Conservation (phyloP, 1,284 basidiomycete species). For the Jaminaea rosea region DNA sequence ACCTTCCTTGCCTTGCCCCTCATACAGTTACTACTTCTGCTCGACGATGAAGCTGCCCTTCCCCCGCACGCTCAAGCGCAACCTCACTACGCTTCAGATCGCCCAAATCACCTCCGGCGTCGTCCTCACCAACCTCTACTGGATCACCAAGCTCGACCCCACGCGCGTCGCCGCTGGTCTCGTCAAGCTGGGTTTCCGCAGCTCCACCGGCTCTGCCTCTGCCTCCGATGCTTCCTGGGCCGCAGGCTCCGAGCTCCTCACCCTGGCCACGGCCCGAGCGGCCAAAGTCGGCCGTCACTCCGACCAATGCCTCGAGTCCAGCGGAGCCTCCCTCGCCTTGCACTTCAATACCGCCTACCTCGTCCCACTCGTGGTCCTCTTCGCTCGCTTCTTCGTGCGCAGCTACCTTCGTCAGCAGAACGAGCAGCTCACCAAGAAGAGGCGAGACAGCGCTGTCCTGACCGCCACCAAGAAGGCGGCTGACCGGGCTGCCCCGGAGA, state of each 20-base stretch:
- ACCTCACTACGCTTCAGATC: constrained; percentile 39
- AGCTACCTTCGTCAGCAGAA: constrained; percentile 15
- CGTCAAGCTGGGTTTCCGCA: constrained; percentile 2
- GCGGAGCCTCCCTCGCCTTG: constrained; percentile 27
- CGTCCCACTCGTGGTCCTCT: constrained; percentile 32
- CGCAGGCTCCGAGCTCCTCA: constrained; percentile 4
- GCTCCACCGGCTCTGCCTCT: no score
- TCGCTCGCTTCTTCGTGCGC: constrained; percentile 34
- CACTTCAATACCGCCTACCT: constrained; percentile 36
- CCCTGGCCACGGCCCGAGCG: constrained; percentile 14
- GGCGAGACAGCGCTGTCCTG: no score
- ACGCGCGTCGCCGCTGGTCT: constrained; percentile 10
- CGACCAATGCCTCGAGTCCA: constrained; percentile 22
- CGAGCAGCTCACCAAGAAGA: no score
- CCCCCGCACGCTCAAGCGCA: constrained; percentile 30
- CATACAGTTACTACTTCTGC: constrained; percentile 32
- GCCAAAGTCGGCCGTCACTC: constrained; percentile 7
- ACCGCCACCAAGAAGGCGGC: no score
- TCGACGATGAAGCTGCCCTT: constrained; percentile 33
- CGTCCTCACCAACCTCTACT: constrained; percentile 33
- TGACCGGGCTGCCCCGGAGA: no score
- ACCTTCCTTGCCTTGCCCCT: neutral
- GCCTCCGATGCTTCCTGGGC: neutral
- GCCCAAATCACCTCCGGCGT: constrained; percentile 34
- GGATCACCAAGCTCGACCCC: constrained; percentile 19